phyloP scores from a whole-genome alignment of 139 green algal species.

The Chlorella vulgaris region DNA sequence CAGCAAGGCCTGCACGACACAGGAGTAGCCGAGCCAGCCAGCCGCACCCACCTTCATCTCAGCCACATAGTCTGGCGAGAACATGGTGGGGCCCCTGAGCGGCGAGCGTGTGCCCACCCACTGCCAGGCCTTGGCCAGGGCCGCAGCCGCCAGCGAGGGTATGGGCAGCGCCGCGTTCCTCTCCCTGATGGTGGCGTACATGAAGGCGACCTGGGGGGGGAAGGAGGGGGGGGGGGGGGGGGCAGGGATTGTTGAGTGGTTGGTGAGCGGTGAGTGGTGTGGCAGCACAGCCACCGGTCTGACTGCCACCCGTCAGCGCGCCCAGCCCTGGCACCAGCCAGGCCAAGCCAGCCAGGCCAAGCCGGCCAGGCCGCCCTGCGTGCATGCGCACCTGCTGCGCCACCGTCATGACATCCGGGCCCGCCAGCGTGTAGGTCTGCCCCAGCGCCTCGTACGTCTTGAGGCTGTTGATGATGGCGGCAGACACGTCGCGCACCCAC shows the following conservation, averaged over 20 bases:
- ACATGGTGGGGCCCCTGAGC: constrained; percentile 56
- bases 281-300: too few relatives aligned
- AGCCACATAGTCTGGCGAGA: constrained; percentile 70
- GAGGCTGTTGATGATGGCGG: constrained; percentile 62
- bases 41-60: constrained; percentile 46
- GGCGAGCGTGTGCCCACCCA: constrained; percentile 32
- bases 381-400: constrained; percentile 53
- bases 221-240: background rate
- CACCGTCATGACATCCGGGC: constrained; percentile 80
- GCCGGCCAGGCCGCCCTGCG: too few relatives aligned
- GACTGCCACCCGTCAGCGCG: too few relatives aligned
- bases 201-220: constrained; percentile 12
- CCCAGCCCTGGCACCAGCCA: too few relatives aligned
- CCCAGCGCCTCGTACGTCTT: constrained; percentile 64
- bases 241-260: background rate
- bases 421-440: constrained; percentile 86
- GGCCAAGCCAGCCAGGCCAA: too few relatives aligned
- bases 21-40: background rate
- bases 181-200: constrained; percentile 62
- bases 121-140: constrained; percentile 40
- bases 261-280: too few relatives aligned
- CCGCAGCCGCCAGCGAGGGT: constrained; percentile 39
- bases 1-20: too few relatives aligned
- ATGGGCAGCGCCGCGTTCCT: constrained; percentile 30
- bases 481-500: constrained; percentile 72